Percentiles rank a stretch among this genome's conserved stretches.
phyloP scores from a whole-genome alignment of 805 yeast genomes.

The Nakazawaea wyomingensis region DNA sequence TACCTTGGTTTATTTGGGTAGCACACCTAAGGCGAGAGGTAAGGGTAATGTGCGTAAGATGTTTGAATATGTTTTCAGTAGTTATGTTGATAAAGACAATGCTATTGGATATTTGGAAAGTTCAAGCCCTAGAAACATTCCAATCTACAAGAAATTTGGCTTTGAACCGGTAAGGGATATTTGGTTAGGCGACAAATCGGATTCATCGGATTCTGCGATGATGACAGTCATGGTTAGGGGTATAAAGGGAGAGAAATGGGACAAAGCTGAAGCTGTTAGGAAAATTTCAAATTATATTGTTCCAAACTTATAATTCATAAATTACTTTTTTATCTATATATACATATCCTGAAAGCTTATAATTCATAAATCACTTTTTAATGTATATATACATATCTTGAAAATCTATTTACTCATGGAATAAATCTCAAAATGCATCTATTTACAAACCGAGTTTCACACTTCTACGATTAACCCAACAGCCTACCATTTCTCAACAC shows the following conservation, averaged over 20 bases:
- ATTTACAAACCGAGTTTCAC: not conserved
- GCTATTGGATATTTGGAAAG: slow-evolving; percentile 46
- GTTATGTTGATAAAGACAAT: slow-evolving; percentile 37
- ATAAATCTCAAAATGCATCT: too few species aligned
- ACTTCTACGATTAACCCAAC: slow-evolving; percentile 19
- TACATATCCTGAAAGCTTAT: too few species aligned
- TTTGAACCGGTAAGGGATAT: slow-evolving; percentile 45
- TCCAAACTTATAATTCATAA: not conserved
- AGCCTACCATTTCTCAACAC: slow-evolving; percentile 50
- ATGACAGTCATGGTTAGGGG: slow-evolving; percentile 37
- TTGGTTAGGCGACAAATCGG: slow-evolving; percentile 28
- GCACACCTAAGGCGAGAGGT: slow-evolving; percentile 42
- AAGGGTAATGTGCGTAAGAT: slow-evolving; percentile 49
- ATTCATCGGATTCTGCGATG: slow-evolving; percentile 26
- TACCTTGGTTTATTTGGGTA: slow-evolving; percentile 29
- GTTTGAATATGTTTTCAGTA: slow-evolving; percentile 42
- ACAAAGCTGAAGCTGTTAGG: slow-evolving; percentile 21
- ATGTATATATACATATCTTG: too few species aligned
- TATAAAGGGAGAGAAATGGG: slow-evolving; percentile 26
- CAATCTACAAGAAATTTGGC: slow-evolving; percentile 49
- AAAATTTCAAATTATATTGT: not conserved
- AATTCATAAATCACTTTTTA: too few species aligned
- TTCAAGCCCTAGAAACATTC: slow-evolving; percentile 39
- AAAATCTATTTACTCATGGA: too few species aligned
- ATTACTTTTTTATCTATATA: too few species aligned